Evolutionary conservation across 2,329 filamentous ascomycete species (phyloP).

Genomic region (Hirsutella thompsonii): DNA sequence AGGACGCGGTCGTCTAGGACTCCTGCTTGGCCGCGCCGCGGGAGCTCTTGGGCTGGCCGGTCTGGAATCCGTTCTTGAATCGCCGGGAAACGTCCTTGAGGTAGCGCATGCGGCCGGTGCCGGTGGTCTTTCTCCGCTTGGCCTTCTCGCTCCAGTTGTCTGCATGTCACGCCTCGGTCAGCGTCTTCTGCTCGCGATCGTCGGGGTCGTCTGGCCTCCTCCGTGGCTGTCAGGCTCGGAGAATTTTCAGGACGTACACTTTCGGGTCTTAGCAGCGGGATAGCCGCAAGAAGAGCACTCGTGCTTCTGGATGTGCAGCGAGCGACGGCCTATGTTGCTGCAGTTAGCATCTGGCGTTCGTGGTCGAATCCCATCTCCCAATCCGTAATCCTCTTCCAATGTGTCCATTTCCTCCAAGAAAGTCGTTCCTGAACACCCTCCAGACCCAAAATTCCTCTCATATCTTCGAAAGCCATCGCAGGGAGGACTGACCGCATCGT

Average conservation of each 20-base stretch:
- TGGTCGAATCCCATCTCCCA: not conserved
- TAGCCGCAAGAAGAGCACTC: slow-evolving; percentile 93
- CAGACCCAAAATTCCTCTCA: slow-evolving; percentile 2
- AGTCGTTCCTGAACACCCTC: not conserved
- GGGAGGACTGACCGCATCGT: slow-evolving; percentile 76
- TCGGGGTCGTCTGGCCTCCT: no score
- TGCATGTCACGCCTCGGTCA: slow-evolving; percentile 24
- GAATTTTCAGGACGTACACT: slow-evolving; percentile 61
- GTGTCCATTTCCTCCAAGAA: no score
- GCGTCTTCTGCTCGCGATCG: not conserved
- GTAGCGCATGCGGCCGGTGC: slow-evolving; percentile 90
- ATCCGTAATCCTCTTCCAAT: no score
- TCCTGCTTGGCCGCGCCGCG: slow-evolving; percentile 24
- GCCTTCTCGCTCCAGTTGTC: slow-evolving; percentile 99
- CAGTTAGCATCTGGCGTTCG: slow-evolving; percentile 11
- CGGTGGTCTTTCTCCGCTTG: slow-evolving; percentile 99
- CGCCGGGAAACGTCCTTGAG: slow-evolving; percentile 83
- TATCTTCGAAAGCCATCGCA: not conserved
- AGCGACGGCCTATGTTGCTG: slow-evolving; percentile 62
- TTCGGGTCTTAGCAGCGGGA: slow-evolving; percentile 91
- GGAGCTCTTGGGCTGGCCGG: slow-evolving; percentile 72
- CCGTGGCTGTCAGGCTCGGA: not conserved
- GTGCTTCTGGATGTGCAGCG: slow-evolving; percentile 99
- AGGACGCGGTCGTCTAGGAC: slow-evolving; percentile 5
- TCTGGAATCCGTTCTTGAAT: slow-evolving; percentile 98